Evolutionary conservation across 169 alveolate species (phyloP).

Genomic region (Sarcocystis neurona): DNA sequence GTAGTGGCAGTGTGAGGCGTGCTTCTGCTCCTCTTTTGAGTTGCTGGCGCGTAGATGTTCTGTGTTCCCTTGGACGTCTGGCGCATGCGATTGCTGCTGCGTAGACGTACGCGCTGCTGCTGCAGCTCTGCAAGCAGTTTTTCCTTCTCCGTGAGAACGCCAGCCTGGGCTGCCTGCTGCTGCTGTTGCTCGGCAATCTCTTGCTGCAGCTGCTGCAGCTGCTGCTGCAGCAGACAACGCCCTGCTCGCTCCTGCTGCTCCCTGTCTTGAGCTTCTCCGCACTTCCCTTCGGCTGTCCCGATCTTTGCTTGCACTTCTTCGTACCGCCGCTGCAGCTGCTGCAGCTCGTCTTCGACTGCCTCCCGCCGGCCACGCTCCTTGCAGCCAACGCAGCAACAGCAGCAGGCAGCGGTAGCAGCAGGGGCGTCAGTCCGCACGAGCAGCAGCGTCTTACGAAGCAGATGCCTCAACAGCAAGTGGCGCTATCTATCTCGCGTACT

Average conservation of each 20-base stretch:
- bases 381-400: too few relatives aligned
- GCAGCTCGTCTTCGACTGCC: background rate
- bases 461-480: background rate
- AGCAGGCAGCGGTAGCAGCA: too few relatives aligned
- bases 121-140: background rate
- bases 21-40: too few relatives aligned
- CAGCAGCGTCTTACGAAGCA: background rate
- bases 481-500: too few relatives aligned
- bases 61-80: too few relatives aligned
- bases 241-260: slow-evolving; percentile 18
- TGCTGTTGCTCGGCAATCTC: background rate
- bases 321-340: slow-evolving; percentile 1
- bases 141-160: background rate
- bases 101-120: background rate
- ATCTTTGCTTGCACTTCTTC: background rate
- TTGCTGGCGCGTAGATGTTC: too few relatives aligned
- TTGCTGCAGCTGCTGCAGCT: background rate
- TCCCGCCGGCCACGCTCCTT: background rate
- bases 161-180: background rate
- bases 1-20: background rate
- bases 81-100: too few relatives aligned
- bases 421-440: too few relatives aligned
- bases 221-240: background rate
- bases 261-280: slow-evolving; percentile 6
- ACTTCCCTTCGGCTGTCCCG: background rate